Evolutionary conservation across 192 early-diverging fungal species (phyloP), one percentile per base, ranked within the genome.

Genomic region (Coemansia sp.): DNA sequence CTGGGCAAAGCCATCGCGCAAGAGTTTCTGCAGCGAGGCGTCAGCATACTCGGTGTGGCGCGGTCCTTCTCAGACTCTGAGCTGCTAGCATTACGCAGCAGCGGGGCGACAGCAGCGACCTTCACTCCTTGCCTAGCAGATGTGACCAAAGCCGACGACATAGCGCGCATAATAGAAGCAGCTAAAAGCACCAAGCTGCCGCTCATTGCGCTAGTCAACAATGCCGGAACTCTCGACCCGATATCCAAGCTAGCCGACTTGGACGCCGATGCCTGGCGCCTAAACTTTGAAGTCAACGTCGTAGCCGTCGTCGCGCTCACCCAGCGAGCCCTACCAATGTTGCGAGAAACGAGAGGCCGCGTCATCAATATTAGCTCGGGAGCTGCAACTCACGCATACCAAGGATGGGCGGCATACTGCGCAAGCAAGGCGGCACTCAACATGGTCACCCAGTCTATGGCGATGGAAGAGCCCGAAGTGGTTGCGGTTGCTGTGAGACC

Each of bases 401-500:
- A 76, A 0, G 93, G 89, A 1, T 98, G 96, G 96, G 82, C 82
- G 9, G 85, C 93, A 2, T 98, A 98, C 73, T 91, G 93, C 65
- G 70, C 85, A 3, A 87, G 89, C 37, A 98, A 98, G 73, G 92
- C 92, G 2, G 90, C 91, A 0, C 51, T 94, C 9, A 94, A 94
- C 71, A 91, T 91, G 86, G 70, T 96, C 39, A 85, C 89, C 1
- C 60, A 70, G 32, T 74, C 71, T 1, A 60, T 98, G 9, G 90
- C 87, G 2, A 53, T 73, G 6, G 96, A 98, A 67, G 95, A 96
- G 79, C 80, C 88, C 0, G 77, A 86, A 27, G 56, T 96, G 6
- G 84, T 85, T 0, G 66, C 87, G 1, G 59, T 96, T 62, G 86
- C 91, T 3, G 31, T 98, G 29, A 85, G 92, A 12, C 96, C 96